A percentile compares a stretch with the other conserved stretches of the same genome.
Conservation (phyloP, 2,329 filamentous ascomycete species). For the Alternaria sp. region DNA sequence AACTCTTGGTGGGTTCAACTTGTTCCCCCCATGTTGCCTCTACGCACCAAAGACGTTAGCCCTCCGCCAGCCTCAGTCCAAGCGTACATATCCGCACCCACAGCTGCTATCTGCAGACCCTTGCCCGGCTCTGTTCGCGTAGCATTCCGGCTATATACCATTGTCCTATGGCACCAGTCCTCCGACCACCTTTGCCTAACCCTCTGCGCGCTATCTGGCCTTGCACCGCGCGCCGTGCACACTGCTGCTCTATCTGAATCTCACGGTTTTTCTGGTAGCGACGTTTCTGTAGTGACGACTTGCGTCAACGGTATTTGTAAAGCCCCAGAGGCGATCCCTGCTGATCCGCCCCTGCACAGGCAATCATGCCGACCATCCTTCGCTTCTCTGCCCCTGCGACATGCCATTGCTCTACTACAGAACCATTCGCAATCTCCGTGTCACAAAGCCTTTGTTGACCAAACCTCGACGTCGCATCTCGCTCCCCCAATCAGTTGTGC, state of each 20-base stretch:
- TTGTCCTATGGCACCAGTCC: neutral
- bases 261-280: neutral
- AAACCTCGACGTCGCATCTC: conserved; percentile 13
- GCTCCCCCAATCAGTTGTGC: conserved; percentile 21
- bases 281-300: conserved; percentile 3
- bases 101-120: conserved; percentile 14
- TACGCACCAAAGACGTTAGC: conserved; percentile 10
- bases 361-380: conserved; percentile 1
- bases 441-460: conserved; percentile 26
- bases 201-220: neutral
- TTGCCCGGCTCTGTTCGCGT: conserved; percentile 12
- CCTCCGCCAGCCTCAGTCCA: conserved; percentile 8
- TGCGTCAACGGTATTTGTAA: conserved; percentile 7
- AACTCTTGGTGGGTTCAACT: conserved; percentile 11
- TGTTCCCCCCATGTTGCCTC: conserved; percentile 7
- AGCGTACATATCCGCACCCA: conserved; percentile 16
- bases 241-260: neutral
- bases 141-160: conserved; percentile 20
- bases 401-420: conserved; percentile 5
- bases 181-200: neutral
- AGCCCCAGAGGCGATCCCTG: conserved; percentile 7
- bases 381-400: conserved; percentile 4
- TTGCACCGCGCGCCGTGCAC: neutral
- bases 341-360: conserved; percentile 9
- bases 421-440: conserved; percentile 31